These are phyloP conservation scores for Ogataea salicorniae DNA, from an alignment of 805 yeast species.

Conservation along the genomic window DNA sequence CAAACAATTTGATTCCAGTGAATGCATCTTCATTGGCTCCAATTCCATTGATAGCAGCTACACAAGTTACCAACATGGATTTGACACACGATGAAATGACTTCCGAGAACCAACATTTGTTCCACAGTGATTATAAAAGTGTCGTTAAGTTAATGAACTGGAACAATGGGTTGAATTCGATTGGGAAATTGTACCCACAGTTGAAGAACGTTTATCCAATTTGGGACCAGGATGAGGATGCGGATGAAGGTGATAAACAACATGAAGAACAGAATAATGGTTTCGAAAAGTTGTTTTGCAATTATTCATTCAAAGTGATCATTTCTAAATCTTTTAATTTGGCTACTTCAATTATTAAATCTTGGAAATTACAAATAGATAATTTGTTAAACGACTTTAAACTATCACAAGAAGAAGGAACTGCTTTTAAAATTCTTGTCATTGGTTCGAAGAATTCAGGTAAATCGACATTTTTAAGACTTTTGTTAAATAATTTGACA, in stretches of 20 bases:
- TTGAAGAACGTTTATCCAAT: conserved; percentile 38
- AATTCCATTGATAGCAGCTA: conserved; percentile 41
- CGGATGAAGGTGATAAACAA: conserved; percentile 1
- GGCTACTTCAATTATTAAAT: conserved; percentile 23
- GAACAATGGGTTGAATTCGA: conserved; percentile 39
- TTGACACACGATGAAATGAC: conserved; percentile 27
- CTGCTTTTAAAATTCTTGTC: conserved; percentile 32
- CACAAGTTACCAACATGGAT: conserved; percentile 33
- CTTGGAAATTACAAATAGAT: conserved; percentile 22
- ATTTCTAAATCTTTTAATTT: conserved; percentile 24
- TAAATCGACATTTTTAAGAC: conserved; percentile 64
- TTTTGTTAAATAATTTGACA: conserved; percentile 46
- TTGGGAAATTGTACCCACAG: conserved; percentile 40
- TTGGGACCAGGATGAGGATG: conserved; percentile 5
- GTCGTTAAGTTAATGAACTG: conserved; percentile 35
- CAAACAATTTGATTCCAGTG: conserved; percentile 13
- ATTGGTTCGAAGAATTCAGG: conserved; percentile 76
- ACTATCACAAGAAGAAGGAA: neutral
- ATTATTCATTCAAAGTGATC: conserved; percentile 35
- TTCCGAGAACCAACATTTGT: conserved; percentile 34
- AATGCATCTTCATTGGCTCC: conserved; percentile 33
- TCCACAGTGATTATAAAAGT: conserved; percentile 36
- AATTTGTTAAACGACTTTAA: conserved; percentile 10
- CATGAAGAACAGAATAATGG: conserved; percentile 3
- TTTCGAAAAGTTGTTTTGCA: conserved; percentile 23